A percentile compares a stretch with the other conserved stretches of the same genome.
These are phyloP conservation scores for Boletus coccyginus DNA, from an alignment of 768 basidiomycete species.

Conservation along the genomic window DNA sequence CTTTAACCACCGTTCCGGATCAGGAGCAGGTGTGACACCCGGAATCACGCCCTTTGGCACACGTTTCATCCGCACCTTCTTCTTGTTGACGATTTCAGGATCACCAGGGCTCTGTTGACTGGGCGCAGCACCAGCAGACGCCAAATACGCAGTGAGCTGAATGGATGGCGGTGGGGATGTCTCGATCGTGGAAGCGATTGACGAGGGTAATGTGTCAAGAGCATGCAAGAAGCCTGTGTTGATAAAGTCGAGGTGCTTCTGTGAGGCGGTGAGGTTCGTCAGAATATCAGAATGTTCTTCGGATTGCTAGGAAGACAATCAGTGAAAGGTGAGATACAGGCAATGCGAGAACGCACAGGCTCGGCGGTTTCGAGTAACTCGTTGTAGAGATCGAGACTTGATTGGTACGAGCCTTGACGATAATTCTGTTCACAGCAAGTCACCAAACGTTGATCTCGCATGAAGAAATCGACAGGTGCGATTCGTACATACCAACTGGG, in stretches of 20 bases:
- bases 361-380: conserved; percentile 77
- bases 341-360: conserved; percentile 50
- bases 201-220: conserved; percentile 56
- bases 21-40: conserved; percentile 78
- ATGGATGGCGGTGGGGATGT: conserved; percentile 57
- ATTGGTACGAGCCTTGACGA: conserved; percentile 71
- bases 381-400: conserved; percentile 75
- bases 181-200: conserved; percentile 54
- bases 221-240: conserved; percentile 62
- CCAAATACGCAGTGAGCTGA: conserved; percentile 29
- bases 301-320: conserved; percentile 51
- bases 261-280: conserved; percentile 80
- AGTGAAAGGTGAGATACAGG: conserved; percentile 1
- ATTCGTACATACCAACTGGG: conserved; percentile 69
- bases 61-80: conserved; percentile 60
- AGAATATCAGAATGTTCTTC: conserved; percentile 87
- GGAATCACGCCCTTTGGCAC: conserved; percentile 74
- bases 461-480: conserved; percentile 16
- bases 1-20: conserved; percentile 88
- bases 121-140: conserved; percentile 22
- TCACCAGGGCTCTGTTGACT: conserved; percentile 31
- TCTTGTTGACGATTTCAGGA: conserved; percentile 39
- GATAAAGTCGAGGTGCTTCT: conserved; percentile 83
- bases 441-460: conserved; percentile 14
- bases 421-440: conserved; percentile 53